Percentiles rank a stretch among this genome's conserved stretches.
phyloP scores from a whole-genome alignment of 805 yeast species.

The Pichia eremophila region DNA sequence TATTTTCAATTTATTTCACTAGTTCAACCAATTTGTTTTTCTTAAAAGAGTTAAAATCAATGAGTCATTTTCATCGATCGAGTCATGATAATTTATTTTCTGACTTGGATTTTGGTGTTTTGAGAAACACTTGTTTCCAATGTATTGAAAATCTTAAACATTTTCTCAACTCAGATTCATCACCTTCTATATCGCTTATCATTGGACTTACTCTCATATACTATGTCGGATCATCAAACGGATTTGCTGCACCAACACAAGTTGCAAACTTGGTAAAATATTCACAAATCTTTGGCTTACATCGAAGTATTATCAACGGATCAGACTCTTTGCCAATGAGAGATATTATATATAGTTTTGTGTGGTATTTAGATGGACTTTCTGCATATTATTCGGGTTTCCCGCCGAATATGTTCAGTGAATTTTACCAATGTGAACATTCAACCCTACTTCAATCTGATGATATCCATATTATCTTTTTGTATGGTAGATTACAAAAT shows the following conservation, averaged over 20 bases:
- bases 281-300: constrained; percentile 15
- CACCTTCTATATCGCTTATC: constrained; percentile 17
- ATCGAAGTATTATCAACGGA: neutral
- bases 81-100: constrained; percentile 4
- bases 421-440: constrained; percentile 12
- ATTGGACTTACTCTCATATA: constrained; percentile 12
- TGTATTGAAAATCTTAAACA: constrained; percentile 14
- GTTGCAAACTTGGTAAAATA: constrained; percentile 10
- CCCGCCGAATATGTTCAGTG: constrained; percentile 13
- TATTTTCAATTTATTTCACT: constrained; percentile 16
- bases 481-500: constrained; percentile 13
- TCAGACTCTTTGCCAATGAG: neutral
- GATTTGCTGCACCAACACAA: constrained; percentile 11
- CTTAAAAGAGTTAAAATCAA: neutral
- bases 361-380: constrained; percentile 16
- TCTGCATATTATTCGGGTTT: constrained; percentile 16
- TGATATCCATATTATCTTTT: constrained; percentile 10
- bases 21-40: constrained; percentile 12
- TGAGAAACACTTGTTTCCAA: constrained; percentile 11
- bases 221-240: constrained; percentile 17
- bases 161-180: constrained; percentile 10
- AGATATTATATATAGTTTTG: constrained; percentile 15
- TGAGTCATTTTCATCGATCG: neutral
- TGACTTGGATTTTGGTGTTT: neutral
- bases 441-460: constrained; percentile 8